Evolutionary conservation across 106 monocot genomes (phyloP).

Genomic region (Dendrobium catenatum): DNA sequence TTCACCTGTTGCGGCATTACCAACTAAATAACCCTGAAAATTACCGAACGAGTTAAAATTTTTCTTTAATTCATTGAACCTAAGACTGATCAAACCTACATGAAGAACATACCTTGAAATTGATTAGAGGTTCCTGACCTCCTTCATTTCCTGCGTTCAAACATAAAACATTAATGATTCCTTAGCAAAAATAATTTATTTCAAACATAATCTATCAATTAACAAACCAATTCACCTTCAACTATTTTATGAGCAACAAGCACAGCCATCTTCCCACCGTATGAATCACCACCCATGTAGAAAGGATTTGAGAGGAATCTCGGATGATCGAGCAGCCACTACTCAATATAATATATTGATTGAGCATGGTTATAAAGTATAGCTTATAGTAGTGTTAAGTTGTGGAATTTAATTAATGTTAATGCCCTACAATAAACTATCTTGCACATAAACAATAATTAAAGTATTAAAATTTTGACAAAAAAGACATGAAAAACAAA

Average conservation of each 20-base stretch:
- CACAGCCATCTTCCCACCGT: conserved; percentile 35
- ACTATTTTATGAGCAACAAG: conserved; percentile 11
- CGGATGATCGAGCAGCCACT: conserved; percentile 60
- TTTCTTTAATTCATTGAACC: background rate
- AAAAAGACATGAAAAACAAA: too few relatives aligned
- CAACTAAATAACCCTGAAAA: conserved; percentile 5
- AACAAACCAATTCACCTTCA: conserved; percentile 4
- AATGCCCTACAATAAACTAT: too few relatives aligned
- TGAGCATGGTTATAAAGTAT: background rate
- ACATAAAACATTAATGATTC: background rate
- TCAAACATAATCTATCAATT: background rate
- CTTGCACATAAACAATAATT: too few relatives aligned
- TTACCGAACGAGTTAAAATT: background rate
- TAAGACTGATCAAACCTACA: background rate
- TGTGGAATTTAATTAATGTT: too few relatives aligned
- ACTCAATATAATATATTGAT: background rate
- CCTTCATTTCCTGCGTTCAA: background rate
- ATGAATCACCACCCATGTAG: conserved; percentile 72
- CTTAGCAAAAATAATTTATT: background rate
- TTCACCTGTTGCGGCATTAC: conserved; percentile 5
- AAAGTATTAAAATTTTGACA: too few relatives aligned
- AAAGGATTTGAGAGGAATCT: conserved; percentile 52
- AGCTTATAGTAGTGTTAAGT: background rate
- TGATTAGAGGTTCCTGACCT: background rate
- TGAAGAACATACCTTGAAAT: conserved; percentile 5